Percentiles rank a stretch among this genome's conserved stretches.
Conservation (phyloP, 2,329 filamentous ascomycete genomes). For the Madurella mycetomatis region DNA sequence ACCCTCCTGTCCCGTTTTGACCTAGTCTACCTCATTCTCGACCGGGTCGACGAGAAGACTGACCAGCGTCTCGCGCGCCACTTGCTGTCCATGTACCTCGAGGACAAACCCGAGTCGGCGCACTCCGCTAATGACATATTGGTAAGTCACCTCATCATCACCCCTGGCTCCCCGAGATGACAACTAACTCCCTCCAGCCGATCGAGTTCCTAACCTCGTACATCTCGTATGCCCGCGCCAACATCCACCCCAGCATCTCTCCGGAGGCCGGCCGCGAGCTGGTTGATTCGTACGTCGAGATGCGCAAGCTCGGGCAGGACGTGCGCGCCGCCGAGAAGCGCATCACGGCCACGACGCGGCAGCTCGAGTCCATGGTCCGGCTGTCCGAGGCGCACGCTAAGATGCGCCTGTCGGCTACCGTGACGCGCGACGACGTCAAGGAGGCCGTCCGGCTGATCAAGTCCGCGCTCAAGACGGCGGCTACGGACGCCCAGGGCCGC, state of each 20-base stretch:
- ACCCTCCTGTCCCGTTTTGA: slow-evolving; percentile 95
- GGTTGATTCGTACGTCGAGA: slow-evolving; percentile 82
- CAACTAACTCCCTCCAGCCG: slow-evolving; percentile 48
- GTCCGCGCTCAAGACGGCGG: slow-evolving; percentile 89
- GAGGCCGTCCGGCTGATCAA: slow-evolving; percentile 93
- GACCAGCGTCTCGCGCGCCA: slow-evolving; percentile 89
- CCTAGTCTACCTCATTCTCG: slow-evolving; percentile 91
- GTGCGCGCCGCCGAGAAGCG: slow-evolving; percentile 86
- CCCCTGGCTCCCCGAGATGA: not conserved
- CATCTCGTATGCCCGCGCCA: slow-evolving; percentile 89
- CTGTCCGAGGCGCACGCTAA: slow-evolving; percentile 94
- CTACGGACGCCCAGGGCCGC: slow-evolving; percentile 87
- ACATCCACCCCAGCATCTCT: slow-evolving; percentile 78
- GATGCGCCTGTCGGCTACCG: slow-evolving; percentile 78
- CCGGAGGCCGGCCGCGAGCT: slow-evolving; percentile 77
- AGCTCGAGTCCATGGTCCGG: slow-evolving; percentile 97
- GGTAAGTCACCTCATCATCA: slow-evolving; percentile 49
- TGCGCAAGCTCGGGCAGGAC: slow-evolving; percentile 88
- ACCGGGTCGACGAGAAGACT: slow-evolving; percentile 83
- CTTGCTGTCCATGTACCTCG: slow-evolving; percentile 91
- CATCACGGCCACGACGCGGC: slow-evolving; percentile 94
- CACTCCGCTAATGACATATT: slow-evolving; percentile 70
- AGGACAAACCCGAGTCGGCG: slow-evolving; percentile 87
- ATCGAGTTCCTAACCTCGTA: slow-evolving; percentile 95
- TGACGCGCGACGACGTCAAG: slow-evolving; percentile 76